Base-by-base conservation (phyloP, 2,329 filamentous ascomycete genomes). In the Macrophomina phaseolina region DNA sequence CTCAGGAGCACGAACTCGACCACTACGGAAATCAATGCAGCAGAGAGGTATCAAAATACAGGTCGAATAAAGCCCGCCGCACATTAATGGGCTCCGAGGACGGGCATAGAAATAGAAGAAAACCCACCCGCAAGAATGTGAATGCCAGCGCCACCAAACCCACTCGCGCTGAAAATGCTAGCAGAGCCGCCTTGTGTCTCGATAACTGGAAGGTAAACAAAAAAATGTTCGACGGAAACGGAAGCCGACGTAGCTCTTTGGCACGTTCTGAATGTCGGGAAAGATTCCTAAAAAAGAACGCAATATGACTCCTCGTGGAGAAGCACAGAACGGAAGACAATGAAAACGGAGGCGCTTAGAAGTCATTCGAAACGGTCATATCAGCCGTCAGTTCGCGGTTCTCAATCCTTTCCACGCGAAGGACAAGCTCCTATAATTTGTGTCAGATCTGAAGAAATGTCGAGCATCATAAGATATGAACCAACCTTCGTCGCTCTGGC, bases 401-500 rank as follows among this genome's bases (percentile, higher is more conserved):
- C 66, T 79, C 78, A 52, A 80, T 80, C 53, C 76, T 76, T 53
- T 80, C 78, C 52, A 80, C 78, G 16, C 78, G 77, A 34, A 80
- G 74, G 55, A 80, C 77, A 23, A 80, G 76, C 72, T 80, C 78
- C 78, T 80, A 5, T 16, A 4, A 42, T 64, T 12, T 14, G 5
- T 5, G 36, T 60, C 56, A 52, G 36, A 9, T 11, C 12, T 2
- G 30, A 30, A 45, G 3, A 46, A 16, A 23, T 16, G 46, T 6
- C n/a, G 42, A 38, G 23, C 4, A 18, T 51, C 40, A 1, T 18
- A 5, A 68, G 68, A 14, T n/a, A 12, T 18, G 12, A 2, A 52
- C 72, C 42, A 70, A 76, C 92, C 82, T 94, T 95, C 62, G 90
- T 91, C 78, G 93, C 91, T 68, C 91, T 85, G 6, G 91, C 92